phyloP scores from a whole-genome alignment of 805 yeast species.

The Candida ficus region DNA sequence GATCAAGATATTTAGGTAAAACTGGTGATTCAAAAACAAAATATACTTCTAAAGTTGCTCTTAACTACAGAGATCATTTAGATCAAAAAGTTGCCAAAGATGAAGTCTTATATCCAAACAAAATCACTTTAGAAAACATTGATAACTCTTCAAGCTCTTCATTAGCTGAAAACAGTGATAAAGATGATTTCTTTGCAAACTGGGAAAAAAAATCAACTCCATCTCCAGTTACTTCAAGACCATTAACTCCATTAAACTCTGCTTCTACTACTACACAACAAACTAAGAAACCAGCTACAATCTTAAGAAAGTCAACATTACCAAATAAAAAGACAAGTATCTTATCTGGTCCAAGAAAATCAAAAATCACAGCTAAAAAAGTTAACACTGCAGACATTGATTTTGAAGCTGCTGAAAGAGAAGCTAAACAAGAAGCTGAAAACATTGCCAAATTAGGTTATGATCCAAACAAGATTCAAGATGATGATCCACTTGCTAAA shows the following conservation, averaged over 20 bases:
- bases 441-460: conserved; percentile 44
- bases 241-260: conserved; percentile 20
- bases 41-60: conserved; percentile 78
- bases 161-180: conserved; percentile 33
- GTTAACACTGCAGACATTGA: conserved; percentile 48
- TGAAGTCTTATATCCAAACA: conserved; percentile 64
- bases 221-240: conserved; percentile 29
- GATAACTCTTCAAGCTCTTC: conserved; percentile 31
- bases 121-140: conserved; percentile 57
- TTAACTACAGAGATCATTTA: conserved; percentile 73
- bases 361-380: conserved; percentile 57
- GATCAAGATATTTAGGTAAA: conserved; percentile 59
- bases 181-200: conserved; percentile 85
- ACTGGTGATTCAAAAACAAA: conserved; percentile 63
- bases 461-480: conserved; percentile 29
- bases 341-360: conserved; percentile 51
- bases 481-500: conserved; percentile 10
- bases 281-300: conserved; percentile 24
- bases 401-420: conserved; percentile 64
- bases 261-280: conserved; percentile 1
- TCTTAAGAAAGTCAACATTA: conserved; percentile 26
- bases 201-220: conserved; percentile 75
- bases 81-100: conserved; percentile 65
- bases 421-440: conserved; percentile 79
- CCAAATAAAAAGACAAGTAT: conserved; percentile 35